phyloP scores from a whole-genome alignment of 768 basidiomycete genomes.

The Mycena rebaudengoi region DNA sequence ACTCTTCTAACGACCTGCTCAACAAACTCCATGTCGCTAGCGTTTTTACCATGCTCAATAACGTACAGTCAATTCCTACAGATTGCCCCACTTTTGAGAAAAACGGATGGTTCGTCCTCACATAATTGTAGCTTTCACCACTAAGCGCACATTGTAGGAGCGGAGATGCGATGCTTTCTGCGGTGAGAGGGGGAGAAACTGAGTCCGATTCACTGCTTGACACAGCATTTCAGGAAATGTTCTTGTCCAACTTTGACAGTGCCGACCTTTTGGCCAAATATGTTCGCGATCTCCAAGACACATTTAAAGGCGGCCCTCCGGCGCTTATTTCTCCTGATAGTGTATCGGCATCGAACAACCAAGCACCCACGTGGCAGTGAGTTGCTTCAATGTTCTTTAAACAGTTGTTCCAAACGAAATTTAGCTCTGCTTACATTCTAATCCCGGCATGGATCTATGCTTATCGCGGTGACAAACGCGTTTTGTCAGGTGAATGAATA shows the following conservation, averaged over 20 bases:
- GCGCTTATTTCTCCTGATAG: too few relatives aligned
- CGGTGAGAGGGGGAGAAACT: slow-evolving; percentile 18
- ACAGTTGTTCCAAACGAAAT: not conserved
- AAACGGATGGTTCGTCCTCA: slow-evolving; percentile 36
- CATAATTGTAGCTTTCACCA: too few relatives aligned
- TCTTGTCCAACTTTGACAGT: too few relatives aligned
- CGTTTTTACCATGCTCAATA: slow-evolving; percentile 34
- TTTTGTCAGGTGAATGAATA: too few relatives aligned
- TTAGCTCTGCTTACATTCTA: slow-evolving; percentile 38
- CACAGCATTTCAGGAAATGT: not conserved
- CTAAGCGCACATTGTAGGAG: too few relatives aligned
- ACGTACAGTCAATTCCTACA: slow-evolving; percentile 33
- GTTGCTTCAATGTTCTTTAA: too few relatives aligned
- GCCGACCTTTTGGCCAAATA: too few relatives aligned
- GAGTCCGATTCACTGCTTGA: too few relatives aligned
- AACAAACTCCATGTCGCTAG: slow-evolving; percentile 34
- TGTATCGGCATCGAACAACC: too few relatives aligned
- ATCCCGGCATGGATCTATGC: slow-evolving; percentile 41
- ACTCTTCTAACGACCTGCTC: slow-evolving; percentile 27
- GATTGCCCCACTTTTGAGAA: slow-evolving; percentile 43
- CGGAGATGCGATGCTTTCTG: slow-evolving; percentile 40
- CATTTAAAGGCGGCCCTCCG: too few relatives aligned
- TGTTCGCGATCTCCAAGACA: too few relatives aligned
- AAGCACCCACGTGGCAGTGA: too few relatives aligned
- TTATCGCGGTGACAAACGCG: slow-evolving; percentile 38